Percentiles rank a stretch among this genome's conserved stretches.
These are phyloP conservation scores for Pulveroboletus sp. DNA, from an alignment of 768 basidiomycete genomes.

Conservation along the genomic window DNA sequence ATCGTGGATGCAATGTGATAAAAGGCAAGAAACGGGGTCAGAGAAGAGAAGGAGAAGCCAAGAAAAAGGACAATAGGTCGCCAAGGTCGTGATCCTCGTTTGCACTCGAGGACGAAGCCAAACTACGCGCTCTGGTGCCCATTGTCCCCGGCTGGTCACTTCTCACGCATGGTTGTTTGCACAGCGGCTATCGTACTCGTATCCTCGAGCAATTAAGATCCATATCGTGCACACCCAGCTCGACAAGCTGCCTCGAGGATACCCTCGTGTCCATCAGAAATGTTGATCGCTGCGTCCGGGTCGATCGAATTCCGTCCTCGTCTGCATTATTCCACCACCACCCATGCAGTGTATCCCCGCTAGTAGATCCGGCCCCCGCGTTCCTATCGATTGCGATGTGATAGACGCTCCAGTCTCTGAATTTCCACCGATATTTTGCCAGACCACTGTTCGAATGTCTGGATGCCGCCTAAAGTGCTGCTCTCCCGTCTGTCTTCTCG, in stretches of 20 bases:
- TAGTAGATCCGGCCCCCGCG: constrained; percentile 6
- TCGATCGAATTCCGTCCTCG: constrained; percentile 1
- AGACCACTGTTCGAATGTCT: background rate
- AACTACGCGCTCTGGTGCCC: constrained; percentile 10
- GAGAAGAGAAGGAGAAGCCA: constrained; percentile 33
- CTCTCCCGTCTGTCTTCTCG: constrained; percentile 3
- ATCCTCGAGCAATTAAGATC: constrained; percentile 1
- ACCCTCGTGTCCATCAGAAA: constrained; percentile 10
- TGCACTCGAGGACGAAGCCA: constrained; percentile 25
- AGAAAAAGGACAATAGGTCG: constrained; percentile 27
- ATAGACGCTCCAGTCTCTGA: background rate
- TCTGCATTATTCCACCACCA: background rate
- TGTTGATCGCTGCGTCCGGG: constrained; percentile 10
- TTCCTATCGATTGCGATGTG: constrained; percentile 16
- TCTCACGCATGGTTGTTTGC: constrained; percentile 18
- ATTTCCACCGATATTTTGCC: no score
- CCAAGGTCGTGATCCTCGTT: constrained; percentile 27
- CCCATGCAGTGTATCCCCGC: background rate
- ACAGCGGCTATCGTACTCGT: background rate
- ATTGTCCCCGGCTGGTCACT: constrained; percentile 11
- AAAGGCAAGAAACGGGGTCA: constrained; percentile 32
- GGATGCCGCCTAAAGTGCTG: background rate
- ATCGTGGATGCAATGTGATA: constrained; percentile 33
- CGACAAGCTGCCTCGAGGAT: constrained; percentile 22
- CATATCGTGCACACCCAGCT: background rate